phyloP scores from a whole-genome alignment of 257 asterid species.

The Anisodus tanguticus region DNA sequence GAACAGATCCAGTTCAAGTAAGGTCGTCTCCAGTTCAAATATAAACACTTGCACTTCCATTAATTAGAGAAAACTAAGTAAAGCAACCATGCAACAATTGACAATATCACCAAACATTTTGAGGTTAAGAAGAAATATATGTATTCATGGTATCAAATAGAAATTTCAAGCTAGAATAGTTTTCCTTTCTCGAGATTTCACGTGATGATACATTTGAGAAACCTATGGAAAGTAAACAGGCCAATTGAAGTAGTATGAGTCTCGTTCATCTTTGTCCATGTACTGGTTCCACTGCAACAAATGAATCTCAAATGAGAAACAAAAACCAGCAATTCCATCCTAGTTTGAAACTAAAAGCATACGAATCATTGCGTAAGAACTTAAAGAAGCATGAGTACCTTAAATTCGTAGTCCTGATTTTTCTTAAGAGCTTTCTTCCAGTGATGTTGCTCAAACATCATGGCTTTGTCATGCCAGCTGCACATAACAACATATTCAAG shows the following conservation, averaged over 20 bases:
- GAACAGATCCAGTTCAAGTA: background rate
- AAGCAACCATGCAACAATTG: background rate
- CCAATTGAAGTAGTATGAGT: slow-evolving; percentile 91
- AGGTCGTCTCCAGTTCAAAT: background rate
- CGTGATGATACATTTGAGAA: background rate
- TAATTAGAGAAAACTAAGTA: slow-evolving; percentile 30
- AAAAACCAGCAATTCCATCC: background rate
- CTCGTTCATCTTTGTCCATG: slow-evolving; percentile 59
- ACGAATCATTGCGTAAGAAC: slow-evolving; percentile 11
- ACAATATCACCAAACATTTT: background rate
- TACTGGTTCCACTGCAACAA: slow-evolving; percentile 78
- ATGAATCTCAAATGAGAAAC: slow-evolving; percentile 20
- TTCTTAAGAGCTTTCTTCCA: slow-evolving; percentile 86
- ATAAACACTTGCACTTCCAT: background rate
- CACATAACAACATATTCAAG: slow-evolving; percentile 30
- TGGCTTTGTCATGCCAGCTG: slow-evolving; percentile 96
- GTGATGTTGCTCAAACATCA: slow-evolving; percentile 88
- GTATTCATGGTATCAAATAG: slow-evolving; percentile 10
- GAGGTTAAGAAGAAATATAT: background rate
- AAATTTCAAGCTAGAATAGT: background rate
- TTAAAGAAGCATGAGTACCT: slow-evolving; percentile 53
- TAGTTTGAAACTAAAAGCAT: background rate
- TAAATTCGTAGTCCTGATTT: slow-evolving; percentile 70
- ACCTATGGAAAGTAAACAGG: slow-evolving; percentile 66
- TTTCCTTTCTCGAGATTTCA: background rate